Evolutionary conservation across 768 basidiomycete genomes (phyloP), one percentile per base, ranked within the genome.

Genomic region (Suillus alpinus): DNA sequence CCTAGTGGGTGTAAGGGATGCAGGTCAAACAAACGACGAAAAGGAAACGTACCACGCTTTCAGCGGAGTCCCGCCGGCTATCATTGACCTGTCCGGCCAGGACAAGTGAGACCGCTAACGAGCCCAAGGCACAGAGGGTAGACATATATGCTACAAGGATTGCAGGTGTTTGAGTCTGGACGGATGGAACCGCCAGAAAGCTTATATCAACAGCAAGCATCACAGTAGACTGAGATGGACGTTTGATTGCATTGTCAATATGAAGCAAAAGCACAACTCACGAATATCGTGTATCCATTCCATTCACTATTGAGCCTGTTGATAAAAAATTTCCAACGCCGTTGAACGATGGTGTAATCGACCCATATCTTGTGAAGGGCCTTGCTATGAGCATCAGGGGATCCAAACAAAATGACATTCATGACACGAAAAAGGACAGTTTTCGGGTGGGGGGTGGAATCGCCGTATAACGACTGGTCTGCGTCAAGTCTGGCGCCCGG

Each of bases 71-170:
- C 8, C 66, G 63, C 8, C 65, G 59, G 43, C 66, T 69, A 1
- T 66, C 65, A 31, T 75, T 71, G 61, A 78, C 74, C 49, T 78
- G 76, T 31, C 77, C 72, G 14, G 71, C 65, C 0, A 81, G 70
- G 20, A 77, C 58, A 10, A 76, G 63, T 7, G 72, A 73, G 16
- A 78, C 63, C 41, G 79, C 59, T 56, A 76, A 70, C 41, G 71
- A 71, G 3, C 71, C 73, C 36, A 80, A 59, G 55, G 68, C 73
- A n/a, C 71, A 65, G 7, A 78, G 56, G 12, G 70, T 73, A 1
- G 80, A 81, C 6, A 75, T 59, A 53, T 78, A 80, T 57, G 72
- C 73, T 7, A 75, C 66, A n/a, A 79, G 71, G 43, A 69, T 0
- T 66, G 49, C 5, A 31, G 16, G 2, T 4, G 4, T 4, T 49